These are phyloP conservation scores for Malbranchea zuffiana DNA, from an alignment of 2,329 filamentous ascomycete species.

Conservation along the genomic window DNA sequence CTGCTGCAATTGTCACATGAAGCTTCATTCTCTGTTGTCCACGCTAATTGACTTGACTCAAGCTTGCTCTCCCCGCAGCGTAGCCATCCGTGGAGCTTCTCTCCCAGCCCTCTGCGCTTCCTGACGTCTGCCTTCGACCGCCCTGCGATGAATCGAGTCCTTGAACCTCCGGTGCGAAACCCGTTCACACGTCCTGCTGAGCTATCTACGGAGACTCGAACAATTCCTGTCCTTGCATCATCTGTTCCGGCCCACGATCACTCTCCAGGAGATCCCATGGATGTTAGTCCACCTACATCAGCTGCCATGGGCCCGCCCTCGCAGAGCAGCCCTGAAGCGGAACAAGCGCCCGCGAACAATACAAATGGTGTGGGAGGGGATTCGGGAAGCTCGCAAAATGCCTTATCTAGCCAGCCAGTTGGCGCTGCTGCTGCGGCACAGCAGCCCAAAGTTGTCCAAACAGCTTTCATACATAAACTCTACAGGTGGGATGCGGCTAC, in stretches of 20 bases:
- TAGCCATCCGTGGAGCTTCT: background rate
- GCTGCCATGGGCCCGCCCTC: slow-evolving; percentile 40
- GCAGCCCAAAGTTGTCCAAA: slow-evolving; percentile 95
- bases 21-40: background rate
- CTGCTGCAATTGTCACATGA: background rate
- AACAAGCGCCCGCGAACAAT: slow-evolving; percentile 29
- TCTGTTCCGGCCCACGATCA: slow-evolving; percentile 35
- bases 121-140: background rate
- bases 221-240: slow-evolving; percentile 43
- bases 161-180: slow-evolving; percentile 34
- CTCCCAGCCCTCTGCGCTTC: slow-evolving; percentile 1
- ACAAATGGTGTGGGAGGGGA: slow-evolving; percentile 15
- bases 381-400: slow-evolving; percentile 17
- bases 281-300: slow-evolving; percentile 40
- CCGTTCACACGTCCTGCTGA: slow-evolving; percentile 34
- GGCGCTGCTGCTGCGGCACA: slow-evolving; percentile 51
- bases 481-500: slow-evolving; percentile 62
- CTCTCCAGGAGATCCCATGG: slow-evolving; percentile 42
- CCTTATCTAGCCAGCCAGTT: slow-evolving; percentile 25
- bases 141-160: slow-evolving; percentile 32
- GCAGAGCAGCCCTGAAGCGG: slow-evolving; percentile 40
- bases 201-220: slow-evolving; percentile 38
- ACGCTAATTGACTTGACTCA: background rate
- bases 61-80: background rate
- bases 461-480: slow-evolving; percentile 96